Percentiles rank a stretch among this genome's conserved stretches.
Conservation (phyloP, 345 rosid species). For the Brassica nigra region DNA sequence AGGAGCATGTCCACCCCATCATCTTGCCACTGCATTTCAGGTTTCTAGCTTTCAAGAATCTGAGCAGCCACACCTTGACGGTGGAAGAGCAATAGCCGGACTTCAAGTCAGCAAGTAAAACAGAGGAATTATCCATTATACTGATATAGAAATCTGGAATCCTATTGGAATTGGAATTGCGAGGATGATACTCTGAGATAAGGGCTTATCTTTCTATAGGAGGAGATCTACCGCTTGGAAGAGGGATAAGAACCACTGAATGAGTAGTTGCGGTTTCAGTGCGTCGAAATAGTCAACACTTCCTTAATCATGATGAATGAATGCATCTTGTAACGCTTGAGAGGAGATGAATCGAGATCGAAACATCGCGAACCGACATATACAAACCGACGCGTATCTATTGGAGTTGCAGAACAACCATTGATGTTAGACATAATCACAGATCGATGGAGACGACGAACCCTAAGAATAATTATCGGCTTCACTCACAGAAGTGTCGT, state of each 20-base stretch:
- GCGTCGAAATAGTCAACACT: neutral
- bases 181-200: neutral
- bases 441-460: neutral
- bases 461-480: neutral
- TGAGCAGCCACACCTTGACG: neutral
- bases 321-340: neutral
- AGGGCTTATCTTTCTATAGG: neutral
- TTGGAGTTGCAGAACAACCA: neutral
- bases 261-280: neutral
- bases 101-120: too few species aligned
- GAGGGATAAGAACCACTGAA: neutral
- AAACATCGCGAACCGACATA: neutral
- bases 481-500: too few species aligned
- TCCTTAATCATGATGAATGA: neutral
- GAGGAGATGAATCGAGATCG: neutral
- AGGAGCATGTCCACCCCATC: too few species aligned
- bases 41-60: neutral
- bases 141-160: neutral
- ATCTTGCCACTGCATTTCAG: too few species aligned
- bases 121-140: too few species aligned
- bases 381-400: neutral
- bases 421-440: neutral
- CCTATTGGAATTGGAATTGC: neutral
- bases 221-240: neutral
- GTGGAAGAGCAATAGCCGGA: neutral